A percentile compares a stretch with the other conserved stretches of the same genome.
Evolutionary conservation across 2,329 filamentous ascomycete species (phyloP).

Genomic region (Colletotrichum sp.): DNA sequence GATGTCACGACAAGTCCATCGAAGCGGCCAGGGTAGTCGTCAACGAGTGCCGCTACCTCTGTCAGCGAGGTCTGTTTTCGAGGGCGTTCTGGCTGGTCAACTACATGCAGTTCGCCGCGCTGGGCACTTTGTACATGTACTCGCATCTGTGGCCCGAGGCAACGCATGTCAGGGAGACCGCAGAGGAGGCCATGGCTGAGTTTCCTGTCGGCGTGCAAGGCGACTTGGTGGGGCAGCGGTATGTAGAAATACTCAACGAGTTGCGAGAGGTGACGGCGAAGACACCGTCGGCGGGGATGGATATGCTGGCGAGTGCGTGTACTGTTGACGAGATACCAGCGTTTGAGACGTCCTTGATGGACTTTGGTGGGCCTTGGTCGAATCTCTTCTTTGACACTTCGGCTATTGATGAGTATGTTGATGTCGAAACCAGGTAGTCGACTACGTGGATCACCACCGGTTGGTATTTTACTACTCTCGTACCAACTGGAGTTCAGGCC

Average conservation of each 20-base stretch:
- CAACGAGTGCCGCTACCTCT: background rate
- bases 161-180: background rate
- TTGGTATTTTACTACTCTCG: background rate
- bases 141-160: background rate
- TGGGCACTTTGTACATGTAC: background rate
- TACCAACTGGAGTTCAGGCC: background rate
- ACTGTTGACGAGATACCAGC: background rate
- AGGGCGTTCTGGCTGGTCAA: background rate
- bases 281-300: background rate
- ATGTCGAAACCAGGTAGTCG: background rate
- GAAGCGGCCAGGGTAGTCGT: background rate
- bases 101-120: background rate
- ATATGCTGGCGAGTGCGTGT: background rate
- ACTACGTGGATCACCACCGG: background rate
- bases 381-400: background rate
- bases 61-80: background rate
- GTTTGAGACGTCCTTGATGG: background rate
- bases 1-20: background rate
- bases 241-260: background rate
- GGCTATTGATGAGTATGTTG: background rate
- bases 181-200: background rate
- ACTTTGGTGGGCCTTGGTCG: background rate
- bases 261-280: background rate
- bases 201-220: background rate
- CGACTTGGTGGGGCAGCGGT: background rate